Percentiles rank a stretch among this genome's conserved stretches.
These are phyloP conservation scores for Xylariaceae sp. DNA, from an alignment of 2,329 filamentous ascomycete species.

Conservation along the genomic window DNA sequence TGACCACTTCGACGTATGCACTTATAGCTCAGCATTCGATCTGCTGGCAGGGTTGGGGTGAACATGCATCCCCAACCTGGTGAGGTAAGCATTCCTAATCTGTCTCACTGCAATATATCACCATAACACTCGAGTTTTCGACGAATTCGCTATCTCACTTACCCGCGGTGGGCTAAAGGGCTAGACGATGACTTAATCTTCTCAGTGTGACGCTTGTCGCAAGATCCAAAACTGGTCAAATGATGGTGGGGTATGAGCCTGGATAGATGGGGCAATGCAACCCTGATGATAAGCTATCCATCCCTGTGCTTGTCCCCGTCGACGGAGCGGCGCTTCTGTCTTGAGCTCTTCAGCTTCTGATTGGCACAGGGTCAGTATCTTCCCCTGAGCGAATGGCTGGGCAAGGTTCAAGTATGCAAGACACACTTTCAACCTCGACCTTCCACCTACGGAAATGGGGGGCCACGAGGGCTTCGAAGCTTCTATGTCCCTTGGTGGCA, in stretches of 20 bases:
- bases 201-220: slow-evolving; percentile 29
- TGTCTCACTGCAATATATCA: slow-evolving; percentile 6
- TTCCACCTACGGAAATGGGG: slow-evolving; percentile 33
- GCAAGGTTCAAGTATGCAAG: slow-evolving; percentile 26
- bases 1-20: slow-evolving; percentile 16
- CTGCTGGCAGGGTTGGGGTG: neutral
- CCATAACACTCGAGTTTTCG: neutral
- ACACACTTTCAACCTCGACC: slow-evolving; percentile 31
- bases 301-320: slow-evolving; percentile 19
- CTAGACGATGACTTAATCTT: slow-evolving; percentile 10
- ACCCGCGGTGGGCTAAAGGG: neutral
- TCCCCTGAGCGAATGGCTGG: slow-evolving; percentile 31
- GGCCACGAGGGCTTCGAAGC: slow-evolving; percentile 24
- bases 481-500: slow-evolving; percentile 14
- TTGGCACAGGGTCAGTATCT: slow-evolving; percentile 25
- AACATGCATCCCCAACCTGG: neutral
- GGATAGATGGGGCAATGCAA: slow-evolving; percentile 31
- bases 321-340: slow-evolving; percentile 19
- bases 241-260: slow-evolving; percentile 35
- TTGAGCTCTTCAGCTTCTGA: slow-evolving; percentile 19
- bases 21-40: slow-evolving; percentile 10
- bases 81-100: slow-evolving; percentile 2
- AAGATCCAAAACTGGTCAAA: slow-evolving; percentile 32
- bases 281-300: slow-evolving; percentile 28
- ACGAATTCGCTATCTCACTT: neutral